Conservation (phyloP, 2,329 filamentous ascomycete genomes). For the Talaromyces verruculosus region DNA sequence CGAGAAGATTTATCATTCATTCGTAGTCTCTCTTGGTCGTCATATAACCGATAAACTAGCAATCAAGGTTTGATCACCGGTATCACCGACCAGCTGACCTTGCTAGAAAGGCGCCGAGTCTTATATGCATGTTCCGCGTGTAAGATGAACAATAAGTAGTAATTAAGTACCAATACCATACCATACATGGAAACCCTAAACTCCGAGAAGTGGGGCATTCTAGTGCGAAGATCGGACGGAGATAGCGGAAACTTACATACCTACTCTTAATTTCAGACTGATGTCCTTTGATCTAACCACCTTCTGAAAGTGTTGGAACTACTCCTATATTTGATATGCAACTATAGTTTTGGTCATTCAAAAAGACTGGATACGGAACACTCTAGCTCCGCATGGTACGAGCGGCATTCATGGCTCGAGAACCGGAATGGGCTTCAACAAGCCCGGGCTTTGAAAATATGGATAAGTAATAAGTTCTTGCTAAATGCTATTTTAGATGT, state of each 20-base stretch:
- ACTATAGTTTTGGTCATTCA: background rate
- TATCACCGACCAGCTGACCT: no score
- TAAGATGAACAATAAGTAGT: background rate
- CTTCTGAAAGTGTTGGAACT: background rate
- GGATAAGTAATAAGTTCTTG: no score
- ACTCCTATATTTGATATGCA: background rate
- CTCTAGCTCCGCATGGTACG: background rate
- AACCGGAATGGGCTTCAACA: no score
- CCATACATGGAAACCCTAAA: background rate
- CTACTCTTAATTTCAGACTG: background rate
- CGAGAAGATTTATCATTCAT: background rate
- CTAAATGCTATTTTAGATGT: no score
- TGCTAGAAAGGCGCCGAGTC: no score
- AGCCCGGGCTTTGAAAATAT: no score
- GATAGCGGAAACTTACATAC: conserved; percentile 1
- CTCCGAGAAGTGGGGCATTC: background rate
- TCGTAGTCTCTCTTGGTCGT: background rate
- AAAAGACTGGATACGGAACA: background rate
- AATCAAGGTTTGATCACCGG: no score
- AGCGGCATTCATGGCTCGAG: background rate
- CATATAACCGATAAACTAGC: no score
- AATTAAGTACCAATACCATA: background rate
- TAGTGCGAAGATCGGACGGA: background rate
- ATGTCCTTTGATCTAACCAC: no score
- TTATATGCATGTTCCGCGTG: background rate